These are phyloP conservation scores for Cyclostephanos tholiformis DNA, from an alignment of 108 stramenopile genomes.

Conservation along the genomic window DNA sequence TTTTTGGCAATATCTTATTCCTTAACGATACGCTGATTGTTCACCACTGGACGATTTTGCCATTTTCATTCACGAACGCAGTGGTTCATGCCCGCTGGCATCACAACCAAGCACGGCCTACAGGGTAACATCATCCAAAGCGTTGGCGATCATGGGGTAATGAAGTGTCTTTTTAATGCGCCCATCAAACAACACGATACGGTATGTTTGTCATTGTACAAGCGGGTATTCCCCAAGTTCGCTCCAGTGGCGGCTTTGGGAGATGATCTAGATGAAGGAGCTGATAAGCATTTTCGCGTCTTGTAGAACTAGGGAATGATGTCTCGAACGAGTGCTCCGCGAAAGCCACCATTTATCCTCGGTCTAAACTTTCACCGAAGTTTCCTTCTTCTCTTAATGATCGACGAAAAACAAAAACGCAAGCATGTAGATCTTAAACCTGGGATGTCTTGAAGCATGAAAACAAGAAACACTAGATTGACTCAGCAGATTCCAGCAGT, in stretches of 20 bases:
- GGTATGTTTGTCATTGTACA: slow-evolving; percentile 96
- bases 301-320: slow-evolving; percentile 11
- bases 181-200: slow-evolving; percentile 98
- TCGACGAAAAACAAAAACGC: no score
- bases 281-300: slow-evolving; percentile 30
- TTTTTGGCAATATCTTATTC: slow-evolving; percentile 14
- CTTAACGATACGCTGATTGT: background rate
- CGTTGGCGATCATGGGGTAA: slow-evolving; percentile 98
- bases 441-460: no score
- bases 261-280: slow-evolving; percentile 15
- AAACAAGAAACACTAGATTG: no score
- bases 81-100: slow-evolving; percentile 98
- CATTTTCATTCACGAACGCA: slow-evolving; percentile 8
- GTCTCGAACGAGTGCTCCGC: no score
- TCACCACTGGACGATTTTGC: background rate
- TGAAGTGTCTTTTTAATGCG: slow-evolving; percentile 97
- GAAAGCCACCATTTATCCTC: no score
- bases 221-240: slow-evolving; percentile 97
- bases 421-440: no score
- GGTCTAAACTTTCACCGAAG: no score
- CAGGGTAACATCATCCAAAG: slow-evolving; percentile 94
- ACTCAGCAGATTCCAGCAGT: no score
- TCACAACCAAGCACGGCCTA: slow-evolving; percentile 96
- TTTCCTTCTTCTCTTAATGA: no score
- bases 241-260: slow-evolving; percentile 40